Conservation (phyloP, 2,329 filamentous ascomycete species). For the Ophiostoma perfectum region DNA sequence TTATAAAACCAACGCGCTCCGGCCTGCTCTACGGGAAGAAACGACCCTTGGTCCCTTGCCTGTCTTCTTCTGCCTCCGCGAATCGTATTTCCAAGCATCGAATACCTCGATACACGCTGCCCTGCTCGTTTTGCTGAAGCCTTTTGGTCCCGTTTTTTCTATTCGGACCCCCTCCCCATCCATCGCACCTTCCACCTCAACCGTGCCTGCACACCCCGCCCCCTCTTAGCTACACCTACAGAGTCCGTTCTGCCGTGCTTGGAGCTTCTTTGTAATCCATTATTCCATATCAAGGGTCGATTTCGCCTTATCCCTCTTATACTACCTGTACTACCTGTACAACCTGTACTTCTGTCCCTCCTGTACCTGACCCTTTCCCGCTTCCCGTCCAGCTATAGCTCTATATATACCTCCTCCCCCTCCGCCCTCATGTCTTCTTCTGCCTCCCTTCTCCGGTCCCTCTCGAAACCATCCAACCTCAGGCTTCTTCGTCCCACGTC, state of each 20-base stretch:
- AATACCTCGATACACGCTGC: background rate
- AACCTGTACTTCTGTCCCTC: background rate
- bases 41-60: background rate
- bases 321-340: background rate
- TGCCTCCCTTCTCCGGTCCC: conserved; percentile 5
- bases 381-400: background rate
- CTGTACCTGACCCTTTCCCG: background rate
- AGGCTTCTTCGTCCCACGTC: conserved; percentile 15
- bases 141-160: background rate
- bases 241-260: background rate
- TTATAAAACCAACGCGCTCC: background rate
- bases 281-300: background rate
- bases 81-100: too few species aligned
- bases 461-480: conserved; percentile 14
- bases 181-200: conserved; percentile 1
- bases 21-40: background rate
- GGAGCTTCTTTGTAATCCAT: background rate
- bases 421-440: conserved; percentile 15
- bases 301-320: too few species aligned
- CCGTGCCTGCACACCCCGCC: background rate
- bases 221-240: background rate
- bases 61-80: background rate
- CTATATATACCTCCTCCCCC: conserved; percentile 6
- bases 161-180: background rate
- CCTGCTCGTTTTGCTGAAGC: background rate